A percentile compares a stretch with the other conserved stretches of the same genome.
phyloP scores from a whole-genome alignment of 768 basidiomycete species.

The Leccinum disarticulatum region DNA sequence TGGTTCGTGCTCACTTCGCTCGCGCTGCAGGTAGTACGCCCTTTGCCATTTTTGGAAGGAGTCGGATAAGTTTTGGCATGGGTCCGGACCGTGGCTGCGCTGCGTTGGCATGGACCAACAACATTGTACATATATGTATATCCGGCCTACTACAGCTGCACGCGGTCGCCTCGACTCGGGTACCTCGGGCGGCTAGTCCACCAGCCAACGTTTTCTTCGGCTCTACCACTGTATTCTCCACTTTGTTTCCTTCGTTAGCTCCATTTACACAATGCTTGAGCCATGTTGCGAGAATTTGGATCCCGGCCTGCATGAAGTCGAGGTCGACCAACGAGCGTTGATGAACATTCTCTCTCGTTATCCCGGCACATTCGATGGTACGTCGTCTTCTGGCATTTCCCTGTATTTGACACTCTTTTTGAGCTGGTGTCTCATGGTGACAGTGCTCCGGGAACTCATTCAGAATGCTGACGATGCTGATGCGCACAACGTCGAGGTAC shows the following conservation, averaged over 20 bases:
- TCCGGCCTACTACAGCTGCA: not conserved
- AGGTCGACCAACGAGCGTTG: constrained; percentile 16
- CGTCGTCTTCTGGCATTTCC: not conserved
- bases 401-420: not conserved
- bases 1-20: too few species aligned
- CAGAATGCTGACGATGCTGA: constrained; percentile 58
- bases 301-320: constrained; percentile 10
- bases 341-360: constrained; percentile 21
- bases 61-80: not conserved
- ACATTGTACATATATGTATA: not conserved
- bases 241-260: not conserved
- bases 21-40: too few species aligned
- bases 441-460: constrained; percentile 52
- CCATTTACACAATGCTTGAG: not conserved
- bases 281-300: not conserved
- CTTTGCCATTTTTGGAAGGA: too few species aligned
- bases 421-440: not conserved
- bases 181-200: not conserved
- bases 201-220: not conserved
- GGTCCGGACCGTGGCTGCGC: not conserved
- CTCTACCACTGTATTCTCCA: not conserved
- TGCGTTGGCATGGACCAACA: constrained; percentile 2
- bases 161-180: not conserved
- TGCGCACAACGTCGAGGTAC: constrained; percentile 35
- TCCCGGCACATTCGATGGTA: constrained; percentile 15